Evolutionary conservation across 768 basidiomycete species (phyloP).

Genomic region (Amylocystis lapponica): DNA sequence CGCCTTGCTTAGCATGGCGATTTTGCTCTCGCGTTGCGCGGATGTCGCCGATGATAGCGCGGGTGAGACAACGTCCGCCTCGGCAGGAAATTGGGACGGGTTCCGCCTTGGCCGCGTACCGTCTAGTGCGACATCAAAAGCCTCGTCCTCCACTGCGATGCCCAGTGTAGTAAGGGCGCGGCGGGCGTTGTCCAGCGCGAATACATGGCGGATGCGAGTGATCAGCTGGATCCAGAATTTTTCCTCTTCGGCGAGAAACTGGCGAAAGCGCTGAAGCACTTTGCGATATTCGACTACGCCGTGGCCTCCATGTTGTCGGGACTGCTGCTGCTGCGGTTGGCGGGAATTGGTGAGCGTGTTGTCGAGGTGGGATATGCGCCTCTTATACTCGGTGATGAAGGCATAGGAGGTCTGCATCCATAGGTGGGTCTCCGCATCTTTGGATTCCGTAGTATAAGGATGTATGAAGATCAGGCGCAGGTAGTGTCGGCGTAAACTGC

Average conservation of each 20-base stretch:
- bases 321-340: conserved; percentile 30
- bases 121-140: conserved; percentile 18
- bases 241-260: conserved; percentile 87
- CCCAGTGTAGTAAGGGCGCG: conserved; percentile 52
- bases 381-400: conserved; percentile 80
- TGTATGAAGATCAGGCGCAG: conserved; percentile 63
- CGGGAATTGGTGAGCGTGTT: conserved; percentile 35
- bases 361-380: conserved; percentile 64
- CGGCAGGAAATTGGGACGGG: conserved; percentile 59
- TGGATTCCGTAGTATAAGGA: conserved; percentile 66
- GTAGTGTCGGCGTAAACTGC: conserved; percentile 66
- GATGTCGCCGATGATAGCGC: conserved; percentile 21
- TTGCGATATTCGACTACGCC: conserved; percentile 82
- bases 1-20: conserved; percentile 81
- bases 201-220: conserved; percentile 66
- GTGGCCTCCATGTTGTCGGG: conserved; percentile 30
- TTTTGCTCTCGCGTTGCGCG: conserved; percentile 51
- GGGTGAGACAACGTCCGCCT: conserved; percentile 28
- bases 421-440: conserved; percentile 75
- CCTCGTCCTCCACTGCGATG: conserved; percentile 39
- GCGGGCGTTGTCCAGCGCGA: conserved; percentile 60
- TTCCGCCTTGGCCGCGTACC: conserved; percentile 38
- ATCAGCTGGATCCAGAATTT: conserved; percentile 86
- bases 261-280: conserved; percentile 79
- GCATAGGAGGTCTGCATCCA: conserved; percentile 93